A percentile compares a stretch with the other conserved stretches of the same genome.
These are phyloP conservation scores for Ceratocystiopsis minuta DNA, from an alignment of 2,329 filamentous ascomycete genomes.

Conservation along the genomic window DNA sequence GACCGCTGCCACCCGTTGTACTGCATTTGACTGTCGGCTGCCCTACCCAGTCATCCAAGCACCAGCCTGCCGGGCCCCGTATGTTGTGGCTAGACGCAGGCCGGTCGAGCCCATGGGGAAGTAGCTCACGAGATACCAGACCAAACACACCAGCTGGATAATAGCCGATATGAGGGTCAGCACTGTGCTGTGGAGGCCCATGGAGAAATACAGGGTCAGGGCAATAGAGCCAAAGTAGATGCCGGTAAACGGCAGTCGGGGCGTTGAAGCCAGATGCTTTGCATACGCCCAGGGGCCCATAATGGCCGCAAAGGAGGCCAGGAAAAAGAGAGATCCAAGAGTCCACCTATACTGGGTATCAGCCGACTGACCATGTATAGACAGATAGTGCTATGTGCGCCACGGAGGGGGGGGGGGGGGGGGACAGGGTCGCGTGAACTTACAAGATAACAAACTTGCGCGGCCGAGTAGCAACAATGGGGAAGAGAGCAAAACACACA, in stretches of 20 bases:
- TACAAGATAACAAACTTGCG: constrained; percentile 95
- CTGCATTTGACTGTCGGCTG: too few relatives aligned
- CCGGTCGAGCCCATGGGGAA: constrained; percentile 93
- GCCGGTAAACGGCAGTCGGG: constrained; percentile 78
- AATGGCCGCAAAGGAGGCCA: constrained; percentile 81
- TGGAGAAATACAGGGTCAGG: constrained; percentile 77
- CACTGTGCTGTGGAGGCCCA: constrained; percentile 68
- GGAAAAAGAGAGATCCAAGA: constrained; percentile 75
- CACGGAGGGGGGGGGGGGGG: too few relatives aligned
- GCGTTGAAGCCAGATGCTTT: constrained; percentile 66
- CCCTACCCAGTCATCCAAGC: constrained; percentile 68
- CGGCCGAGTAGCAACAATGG: constrained; percentile 60
- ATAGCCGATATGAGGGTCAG: constrained; percentile 74
- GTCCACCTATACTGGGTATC: constrained; percentile 53
- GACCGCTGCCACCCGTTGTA: too few relatives aligned
- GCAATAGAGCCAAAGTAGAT: constrained; percentile 89
- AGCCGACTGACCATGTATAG: constrained; percentile 1
- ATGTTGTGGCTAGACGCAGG: constrained; percentile 67
- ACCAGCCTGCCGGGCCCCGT: constrained; percentile 67
- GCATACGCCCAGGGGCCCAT: constrained; percentile 79
- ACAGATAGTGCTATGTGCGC: neutral
- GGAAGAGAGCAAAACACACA: constrained; percentile 80
- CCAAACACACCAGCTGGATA: constrained; percentile 61
- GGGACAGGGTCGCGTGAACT: constrained; percentile 27
- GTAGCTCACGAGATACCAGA: constrained; percentile 94